Conservation (phyloP, 306 rosid species). For the Albizia julibrissin region DNA sequence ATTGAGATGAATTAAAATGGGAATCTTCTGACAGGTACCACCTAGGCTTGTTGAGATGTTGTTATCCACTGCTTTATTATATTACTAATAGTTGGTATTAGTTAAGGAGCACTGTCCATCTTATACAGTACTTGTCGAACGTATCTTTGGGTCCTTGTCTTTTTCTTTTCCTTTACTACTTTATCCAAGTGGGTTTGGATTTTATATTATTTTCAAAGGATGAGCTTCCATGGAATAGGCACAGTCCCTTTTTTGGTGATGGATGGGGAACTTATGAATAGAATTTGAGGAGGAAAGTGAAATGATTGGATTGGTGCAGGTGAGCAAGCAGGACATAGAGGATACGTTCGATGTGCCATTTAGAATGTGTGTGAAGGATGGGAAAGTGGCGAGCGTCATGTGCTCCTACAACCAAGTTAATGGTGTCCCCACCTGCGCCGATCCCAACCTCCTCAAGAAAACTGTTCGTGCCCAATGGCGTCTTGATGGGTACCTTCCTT, state of each 20-base stretch:
- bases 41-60: background rate
- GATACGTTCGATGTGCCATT: constrained; percentile 92
- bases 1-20: background rate
- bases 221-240: constrained; percentile 20
- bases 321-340: constrained; percentile 85
- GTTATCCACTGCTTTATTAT: background rate
- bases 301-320: constrained; percentile 43
- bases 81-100: background rate
- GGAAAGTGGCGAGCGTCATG: constrained; percentile 90
- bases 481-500: constrained; percentile 64
- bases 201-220: constrained; percentile 7
- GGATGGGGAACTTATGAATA: no score
- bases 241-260: background rate
- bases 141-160: constrained; percentile 27
- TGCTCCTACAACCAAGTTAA: constrained; percentile 95
- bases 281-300: background rate
- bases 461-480: constrained; percentile 78
- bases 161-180: background rate
- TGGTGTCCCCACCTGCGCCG: constrained; percentile 97
- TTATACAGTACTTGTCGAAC: background rate
- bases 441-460: constrained; percentile 74
- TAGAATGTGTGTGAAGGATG: constrained; percentile 88
- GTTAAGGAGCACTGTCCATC: background rate
- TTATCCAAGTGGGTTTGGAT: background rate
- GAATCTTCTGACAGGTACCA: constrained; percentile 8